Evolutionary conservation across 768 basidiomycete genomes (phyloP).

Genomic region (Rhodotorula toruloides): DNA sequence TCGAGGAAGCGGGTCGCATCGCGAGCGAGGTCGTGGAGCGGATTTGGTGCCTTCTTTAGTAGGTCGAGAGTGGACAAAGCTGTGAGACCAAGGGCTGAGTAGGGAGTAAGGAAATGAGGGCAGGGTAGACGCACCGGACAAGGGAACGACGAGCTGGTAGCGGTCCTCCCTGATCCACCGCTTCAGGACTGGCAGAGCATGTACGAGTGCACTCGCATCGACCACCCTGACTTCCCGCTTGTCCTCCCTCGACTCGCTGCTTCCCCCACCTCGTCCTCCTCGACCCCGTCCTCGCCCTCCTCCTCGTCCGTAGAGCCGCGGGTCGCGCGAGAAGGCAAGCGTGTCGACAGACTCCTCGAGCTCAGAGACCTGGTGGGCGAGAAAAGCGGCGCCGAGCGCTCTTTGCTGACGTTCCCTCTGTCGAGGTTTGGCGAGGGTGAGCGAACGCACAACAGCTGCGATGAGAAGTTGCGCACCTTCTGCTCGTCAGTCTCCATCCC

Average conservation of each 20-base stretch:
- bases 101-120: not conserved
- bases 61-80: slow-evolving; percentile 34
- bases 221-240: slow-evolving; percentile 9
- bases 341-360: slow-evolving; percentile 23
- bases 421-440: not conserved
- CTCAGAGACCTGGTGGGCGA: slow-evolving; percentile 35
- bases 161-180: slow-evolving; percentile 29
- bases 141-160: slow-evolving; percentile 30
- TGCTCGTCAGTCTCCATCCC: not conserved
- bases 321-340: slow-evolving; percentile 24
- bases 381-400: slow-evolving; percentile 37
- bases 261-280: not conserved
- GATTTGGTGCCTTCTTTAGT: slow-evolving; percentile 27
- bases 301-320: not conserved
- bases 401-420: slow-evolving; percentile 22
- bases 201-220: slow-evolving; percentile 30
- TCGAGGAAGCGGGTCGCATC: slow-evolving; percentile 37
- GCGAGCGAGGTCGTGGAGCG: slow-evolving; percentile 23
- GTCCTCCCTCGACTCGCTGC: not conserved
- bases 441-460: not conserved
- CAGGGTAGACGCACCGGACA: slow-evolving; percentile 14
- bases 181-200: slow-evolving; percentile 36
- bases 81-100: not conserved
- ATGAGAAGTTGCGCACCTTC: not conserved
- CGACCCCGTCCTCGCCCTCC: not conserved